Evolutionary conservation across 1,284 basidiomycete species (phyloP).

Genomic region (Flammula alnicola): DNA sequence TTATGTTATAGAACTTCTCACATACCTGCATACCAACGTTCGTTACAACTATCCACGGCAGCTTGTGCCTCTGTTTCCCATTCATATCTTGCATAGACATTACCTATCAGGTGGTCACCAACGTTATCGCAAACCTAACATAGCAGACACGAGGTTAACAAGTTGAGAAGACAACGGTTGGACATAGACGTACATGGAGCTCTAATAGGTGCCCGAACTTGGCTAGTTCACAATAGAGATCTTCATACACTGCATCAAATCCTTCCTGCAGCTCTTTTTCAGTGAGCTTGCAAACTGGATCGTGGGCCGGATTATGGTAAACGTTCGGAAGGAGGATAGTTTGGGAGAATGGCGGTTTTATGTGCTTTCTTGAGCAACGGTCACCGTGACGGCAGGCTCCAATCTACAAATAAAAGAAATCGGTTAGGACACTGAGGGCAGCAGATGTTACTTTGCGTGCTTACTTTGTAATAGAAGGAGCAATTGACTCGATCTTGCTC

Average conservation of each 20-base stretch:
- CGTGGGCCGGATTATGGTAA: slow-evolving; percentile 96
- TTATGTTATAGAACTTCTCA: slow-evolving; percentile 20
- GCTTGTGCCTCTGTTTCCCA: slow-evolving; percentile 97
- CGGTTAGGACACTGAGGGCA: slow-evolving; percentile 7
- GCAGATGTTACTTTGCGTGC: slow-evolving; percentile 25
- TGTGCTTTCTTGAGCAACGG: slow-evolving; percentile 96
- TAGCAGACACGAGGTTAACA: slow-evolving; percentile 5
- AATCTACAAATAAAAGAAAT: slow-evolving; percentile 58
- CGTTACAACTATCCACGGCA: slow-evolving; percentile 92
- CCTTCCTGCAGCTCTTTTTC: slow-evolving; percentile 91
- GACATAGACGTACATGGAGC: slow-evolving; percentile 74
- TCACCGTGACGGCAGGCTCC: slow-evolving; percentile 97
- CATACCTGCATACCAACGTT: slow-evolving; percentile 97
- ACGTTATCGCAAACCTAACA: slow-evolving; percentile 96
- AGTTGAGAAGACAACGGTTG: not conserved
- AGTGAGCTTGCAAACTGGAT: slow-evolving; percentile 85
- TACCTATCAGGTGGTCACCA: slow-evolving; percentile 97
- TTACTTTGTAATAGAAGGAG: slow-evolving; percentile 93
- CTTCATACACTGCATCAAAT: slow-evolving; percentile 98
- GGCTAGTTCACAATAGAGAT: slow-evolving; percentile 89
- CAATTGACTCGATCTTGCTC: slow-evolving; percentile 95
- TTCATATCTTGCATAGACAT: slow-evolving; percentile 98
- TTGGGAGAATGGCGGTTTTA: slow-evolving; percentile 95
- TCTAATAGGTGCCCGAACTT: slow-evolving; percentile 97
- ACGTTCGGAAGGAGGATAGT: slow-evolving; percentile 98